phyloP scores from a whole-genome alignment of 2,329 filamentous ascomycete species.

The Hymenoscyphus linearis region DNA sequence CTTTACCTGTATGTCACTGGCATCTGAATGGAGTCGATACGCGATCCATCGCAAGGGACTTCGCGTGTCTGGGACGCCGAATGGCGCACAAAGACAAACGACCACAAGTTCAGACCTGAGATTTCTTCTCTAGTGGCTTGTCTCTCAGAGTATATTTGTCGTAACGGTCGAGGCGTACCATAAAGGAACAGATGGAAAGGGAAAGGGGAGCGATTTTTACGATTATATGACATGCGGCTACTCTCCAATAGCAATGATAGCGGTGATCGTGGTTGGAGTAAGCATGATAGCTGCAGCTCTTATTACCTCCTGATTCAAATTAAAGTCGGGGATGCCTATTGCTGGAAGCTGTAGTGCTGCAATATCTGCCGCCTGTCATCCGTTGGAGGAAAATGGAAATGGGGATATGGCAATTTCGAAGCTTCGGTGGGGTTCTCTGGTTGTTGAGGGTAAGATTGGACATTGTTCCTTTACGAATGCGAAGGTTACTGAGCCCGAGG shows the following conservation, averaged over 20 bases:
- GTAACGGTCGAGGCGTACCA: neutral
- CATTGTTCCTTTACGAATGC: neutral
- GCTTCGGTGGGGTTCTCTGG: neutral
- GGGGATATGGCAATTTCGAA: slow-evolving; percentile 42
- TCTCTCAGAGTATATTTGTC: slow-evolving; percentile 20
- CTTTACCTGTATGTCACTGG: slow-evolving; percentile 10
- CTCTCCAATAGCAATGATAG: slow-evolving; percentile 14
- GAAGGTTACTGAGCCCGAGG: neutral
- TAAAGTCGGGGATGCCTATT: slow-evolving; percentile 5
- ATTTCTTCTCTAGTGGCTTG: slow-evolving; percentile 4
- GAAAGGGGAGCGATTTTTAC: neutral
- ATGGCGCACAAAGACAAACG: slow-evolving; percentile 2
- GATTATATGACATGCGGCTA: slow-evolving; percentile 9
- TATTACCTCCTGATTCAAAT: neutral
- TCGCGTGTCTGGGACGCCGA: slow-evolving; percentile 27
- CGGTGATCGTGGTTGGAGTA: neutral
- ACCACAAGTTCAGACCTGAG: no score
- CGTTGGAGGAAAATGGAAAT: slow-evolving; percentile 9
- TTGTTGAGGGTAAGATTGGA: neutral
- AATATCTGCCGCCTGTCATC: slow-evolving; percentile 11
- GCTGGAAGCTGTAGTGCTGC: slow-evolving; percentile 5
- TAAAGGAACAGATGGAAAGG: neutral
- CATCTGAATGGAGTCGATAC: slow-evolving; percentile 4
- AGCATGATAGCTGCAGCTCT: neutral
- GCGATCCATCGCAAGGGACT: slow-evolving; percentile 32